Evolutionary conservation across 1,284 basidiomycete genomes (phyloP), one percentile per base, ranked within the genome.

Genomic region (Ceratobasidium sp.): DNA sequence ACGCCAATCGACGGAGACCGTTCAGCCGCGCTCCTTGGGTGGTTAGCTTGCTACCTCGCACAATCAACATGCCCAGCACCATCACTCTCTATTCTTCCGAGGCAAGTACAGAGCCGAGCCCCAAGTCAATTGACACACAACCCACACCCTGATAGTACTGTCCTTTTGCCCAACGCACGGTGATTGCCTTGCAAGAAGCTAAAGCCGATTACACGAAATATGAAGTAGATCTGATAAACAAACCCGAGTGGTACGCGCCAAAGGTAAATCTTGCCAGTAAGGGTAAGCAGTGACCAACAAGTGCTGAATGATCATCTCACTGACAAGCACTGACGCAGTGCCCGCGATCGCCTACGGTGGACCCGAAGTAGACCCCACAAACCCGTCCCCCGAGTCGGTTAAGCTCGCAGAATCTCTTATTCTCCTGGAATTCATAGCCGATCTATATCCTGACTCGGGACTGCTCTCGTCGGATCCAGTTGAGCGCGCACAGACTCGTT

Each of bases 361-460:
- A 0, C 86, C 89, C 1, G 79, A 82, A n/a, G 83, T 83, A 1
- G 78, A 84, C 7, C 84, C 87, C 0, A 86, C 87, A 54, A 78
- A 85, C 29, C 89, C 88, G 0, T 87, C 88, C 1, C 84, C 87
- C 0, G 85, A 88, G 37, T 88, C 88, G 0, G 76, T 80, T 65
- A 90, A 90, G 80, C 81, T 91, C 74, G 84, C 87, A 34, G 89
- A 91, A 79, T 90, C 88, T 0, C 84, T 87, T 54, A 84, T 90
- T 39, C 83, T 90, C 68, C 81, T 90, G 73, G 88, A 90, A 79
- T 89, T 90, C 81, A 77, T 90, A 74, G 86, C 86, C 8, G 88
- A 90, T 77, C 79, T 88, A 63, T 86, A 81, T 79, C 87, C 86
- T 0, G 78, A 83, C 14, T 81, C 84, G 0, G 77, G 78, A 2